These are phyloP conservation scores for Coemansia sp. DNA, from an alignment of 192 early-diverging fungal species.

Conservation along the genomic window DNA sequence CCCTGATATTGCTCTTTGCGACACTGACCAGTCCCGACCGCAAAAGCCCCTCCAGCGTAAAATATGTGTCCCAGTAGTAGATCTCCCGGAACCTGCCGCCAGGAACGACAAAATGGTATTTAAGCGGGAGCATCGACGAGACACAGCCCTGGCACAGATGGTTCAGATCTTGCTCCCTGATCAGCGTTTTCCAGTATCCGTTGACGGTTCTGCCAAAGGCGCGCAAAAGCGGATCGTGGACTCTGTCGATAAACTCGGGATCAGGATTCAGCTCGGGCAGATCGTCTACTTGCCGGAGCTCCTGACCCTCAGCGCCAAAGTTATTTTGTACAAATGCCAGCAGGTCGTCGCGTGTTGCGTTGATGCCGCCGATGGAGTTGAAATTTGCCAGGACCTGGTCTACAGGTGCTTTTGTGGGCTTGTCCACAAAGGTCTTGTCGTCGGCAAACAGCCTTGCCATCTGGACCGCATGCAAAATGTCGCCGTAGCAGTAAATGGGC, in stretches of 20 bases:
- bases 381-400: slow-evolving; percentile 58
- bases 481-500: slow-evolving; percentile 70
- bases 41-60: slow-evolving; percentile 67
- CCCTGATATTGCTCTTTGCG: slow-evolving; percentile 59
- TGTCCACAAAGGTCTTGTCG: slow-evolving; percentile 77
- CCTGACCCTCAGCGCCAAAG: slow-evolving; percentile 59
- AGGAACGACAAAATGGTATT: slow-evolving; percentile 68
- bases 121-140: slow-evolving; percentile 58
- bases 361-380: slow-evolving; percentile 43
- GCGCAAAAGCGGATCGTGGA: slow-evolving; percentile 51
- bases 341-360: slow-evolving; percentile 38
- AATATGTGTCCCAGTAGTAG: slow-evolving; percentile 79
- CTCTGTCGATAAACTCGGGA: slow-evolving; percentile 51
- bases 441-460: slow-evolving; percentile 62
- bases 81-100: slow-evolving; percentile 74
- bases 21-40: slow-evolving; percentile 56
- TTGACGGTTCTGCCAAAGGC: slow-evolving; percentile 58
- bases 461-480: slow-evolving; percentile 64
- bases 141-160: slow-evolving; percentile 60
- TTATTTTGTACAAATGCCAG: slow-evolving; percentile 58
- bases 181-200: slow-evolving; percentile 63
- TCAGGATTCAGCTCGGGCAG: slow-evolving; percentile 37
- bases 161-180: slow-evolving; percentile 58
- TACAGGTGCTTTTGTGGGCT: slow-evolving; percentile 64
- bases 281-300: slow-evolving; percentile 45